Percentiles rank a stretch among this genome's conserved stretches.
Evolutionary conservation across 2,329 filamentous ascomycete species (phyloP).

Genomic region (Epichloe elymi): DNA sequence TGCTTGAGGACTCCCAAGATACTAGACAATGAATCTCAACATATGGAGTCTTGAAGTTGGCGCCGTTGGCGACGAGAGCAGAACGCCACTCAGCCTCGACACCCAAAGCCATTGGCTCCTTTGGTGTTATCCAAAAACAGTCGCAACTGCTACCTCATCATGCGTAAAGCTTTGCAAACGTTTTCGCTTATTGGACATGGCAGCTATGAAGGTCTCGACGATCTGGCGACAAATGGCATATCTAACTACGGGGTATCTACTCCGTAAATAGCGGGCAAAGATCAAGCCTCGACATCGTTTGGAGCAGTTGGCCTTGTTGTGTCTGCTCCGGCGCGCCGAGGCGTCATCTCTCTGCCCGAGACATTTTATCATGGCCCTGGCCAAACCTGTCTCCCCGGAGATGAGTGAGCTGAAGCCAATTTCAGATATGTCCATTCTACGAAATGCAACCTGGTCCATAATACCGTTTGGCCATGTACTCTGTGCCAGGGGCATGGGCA

Average conservation of each 20-base stretch:
- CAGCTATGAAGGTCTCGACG: background rate
- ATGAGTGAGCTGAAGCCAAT: conserved; percentile 1
- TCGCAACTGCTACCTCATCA: background rate
- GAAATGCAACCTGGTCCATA: background rate
- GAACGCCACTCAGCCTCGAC: background rate
- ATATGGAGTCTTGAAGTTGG: background rate
- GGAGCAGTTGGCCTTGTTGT: background rate
- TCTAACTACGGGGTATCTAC: too few species aligned
- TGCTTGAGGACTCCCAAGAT: background rate
- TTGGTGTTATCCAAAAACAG: background rate
- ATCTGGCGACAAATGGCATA: background rate
- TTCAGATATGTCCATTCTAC: background rate
- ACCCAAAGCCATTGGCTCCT: background rate
- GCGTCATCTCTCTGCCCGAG: conserved; percentile 6
- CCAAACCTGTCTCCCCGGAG: conserved; percentile 3
- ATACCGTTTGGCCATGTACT: background rate
- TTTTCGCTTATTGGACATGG: background rate
- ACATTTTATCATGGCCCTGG: conserved; percentile 7
- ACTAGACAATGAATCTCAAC: background rate
- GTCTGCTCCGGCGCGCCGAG: background rate
- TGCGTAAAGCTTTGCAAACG: background rate
- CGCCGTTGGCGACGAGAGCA: too few species aligned
- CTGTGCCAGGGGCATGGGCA: background rate
- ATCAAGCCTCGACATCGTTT: background rate
- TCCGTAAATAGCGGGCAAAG: background rate